phyloP scores from a whole-genome alignment of 345 rosid species.

The Xanthoceras sorbifolium region DNA sequence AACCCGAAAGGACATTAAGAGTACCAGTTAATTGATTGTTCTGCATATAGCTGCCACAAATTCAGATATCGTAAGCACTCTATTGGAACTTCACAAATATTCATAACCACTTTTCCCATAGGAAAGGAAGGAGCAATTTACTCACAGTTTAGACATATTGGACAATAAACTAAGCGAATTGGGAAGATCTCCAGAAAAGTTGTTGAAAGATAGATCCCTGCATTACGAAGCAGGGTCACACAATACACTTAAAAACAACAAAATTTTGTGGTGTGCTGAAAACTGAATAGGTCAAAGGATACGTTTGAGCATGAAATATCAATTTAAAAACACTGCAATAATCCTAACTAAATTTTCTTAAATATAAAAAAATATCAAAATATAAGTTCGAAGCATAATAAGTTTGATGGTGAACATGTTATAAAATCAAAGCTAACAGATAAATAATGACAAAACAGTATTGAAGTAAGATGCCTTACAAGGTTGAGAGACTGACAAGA shows the following conservation, averaged over 20 bases:
- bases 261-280: not conserved
- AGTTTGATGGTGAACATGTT: not conserved
- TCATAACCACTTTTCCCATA: not conserved
- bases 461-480: constrained; percentile 56
- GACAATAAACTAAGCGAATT: constrained; percentile 66
- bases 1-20: constrained; percentile 57
- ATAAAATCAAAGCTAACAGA: constrained; percentile 11
- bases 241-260: not conserved
- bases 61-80: constrained; percentile 23
- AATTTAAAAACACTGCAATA: not conserved
- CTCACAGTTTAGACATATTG: constrained; percentile 82
- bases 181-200: constrained; percentile 90
- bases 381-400: not conserved
- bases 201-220: constrained; percentile 96
- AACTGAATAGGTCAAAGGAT: not conserved
- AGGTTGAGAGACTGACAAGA: constrained; percentile 51
- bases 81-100: constrained; percentile 7
- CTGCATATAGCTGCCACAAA: constrained; percentile 74
- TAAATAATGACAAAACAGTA: not conserved
- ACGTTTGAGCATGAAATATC: not conserved
- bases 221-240: constrained; percentile 15
- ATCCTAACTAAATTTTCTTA: not conserved
- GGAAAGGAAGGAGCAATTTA: constrained; percentile 24
- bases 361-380: not conserved
- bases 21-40: constrained; percentile 89